Evolutionary conservation across 2,329 filamentous ascomycete species (phyloP).

Genomic region (Capronia americana): DNA sequence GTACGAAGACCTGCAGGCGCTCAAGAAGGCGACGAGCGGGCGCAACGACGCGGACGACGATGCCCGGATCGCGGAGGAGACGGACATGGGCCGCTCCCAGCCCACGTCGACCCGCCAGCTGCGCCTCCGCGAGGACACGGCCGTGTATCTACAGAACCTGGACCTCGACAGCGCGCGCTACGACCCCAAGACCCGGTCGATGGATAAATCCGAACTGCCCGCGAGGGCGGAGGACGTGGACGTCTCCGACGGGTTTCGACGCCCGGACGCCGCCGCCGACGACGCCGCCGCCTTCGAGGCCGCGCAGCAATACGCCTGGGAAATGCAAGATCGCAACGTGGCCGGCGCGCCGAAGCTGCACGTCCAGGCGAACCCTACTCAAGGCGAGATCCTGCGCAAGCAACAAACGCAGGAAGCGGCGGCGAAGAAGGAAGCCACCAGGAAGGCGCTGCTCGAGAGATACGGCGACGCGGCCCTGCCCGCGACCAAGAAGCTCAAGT

Average conservation of each 20-base stretch:
- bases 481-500: conserved; percentile 68
- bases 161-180: conserved; percentile 97
- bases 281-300: conserved; percentile 92
- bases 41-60: conserved; percentile 45
- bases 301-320: conserved; percentile 92
- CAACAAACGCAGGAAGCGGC: conserved; percentile 78
- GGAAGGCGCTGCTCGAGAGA: conserved; percentile 76
- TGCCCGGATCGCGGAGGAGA: conserved; percentile 84
- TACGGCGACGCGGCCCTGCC: conserved; percentile 76
- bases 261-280: conserved; percentile 64
- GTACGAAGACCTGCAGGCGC: conserved; percentile 81
- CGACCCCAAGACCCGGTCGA: conserved; percentile 91
- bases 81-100: conserved; percentile 87
- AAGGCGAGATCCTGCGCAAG: conserved; percentile 82
- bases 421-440: conserved; percentile 69
- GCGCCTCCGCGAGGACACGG: conserved; percentile 92
- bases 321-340: conserved; percentile 69
- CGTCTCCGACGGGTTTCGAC: conserved; percentile 90
- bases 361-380: conserved; percentile 94
- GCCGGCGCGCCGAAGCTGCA: conserved; percentile 73
- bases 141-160: conserved; percentile 93
- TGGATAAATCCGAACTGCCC: conserved; percentile 78
- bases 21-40: conserved; percentile 66
- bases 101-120: conserved; percentile 89
- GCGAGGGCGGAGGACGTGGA: conserved; percentile 71